phyloP scores from a whole-genome alignment of 2,329 filamentous ascomycete genomes.

The Penicillium digitatum region DNA sequence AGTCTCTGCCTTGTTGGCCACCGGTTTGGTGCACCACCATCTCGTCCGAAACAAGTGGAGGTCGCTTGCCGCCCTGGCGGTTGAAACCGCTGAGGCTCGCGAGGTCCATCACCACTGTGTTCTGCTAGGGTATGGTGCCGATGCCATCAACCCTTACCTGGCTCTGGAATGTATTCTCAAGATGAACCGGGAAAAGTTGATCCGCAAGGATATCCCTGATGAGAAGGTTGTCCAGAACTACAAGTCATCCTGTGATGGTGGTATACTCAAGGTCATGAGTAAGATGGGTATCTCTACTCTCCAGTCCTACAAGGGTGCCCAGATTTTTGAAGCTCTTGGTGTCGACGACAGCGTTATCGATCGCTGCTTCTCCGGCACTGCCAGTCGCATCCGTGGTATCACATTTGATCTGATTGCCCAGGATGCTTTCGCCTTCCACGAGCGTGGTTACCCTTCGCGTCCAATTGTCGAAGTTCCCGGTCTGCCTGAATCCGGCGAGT shows the following conservation, averaged over 20 bases:
- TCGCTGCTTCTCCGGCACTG: slow-evolving; percentile 89
- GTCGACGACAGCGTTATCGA: slow-evolving; percentile 90
- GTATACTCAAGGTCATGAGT: slow-evolving; percentile 97
- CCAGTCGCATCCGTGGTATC: slow-evolving; percentile 88
- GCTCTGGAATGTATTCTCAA: slow-evolving; percentile 96
- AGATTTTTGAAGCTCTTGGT: slow-evolving; percentile 95
- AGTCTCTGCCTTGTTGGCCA: slow-evolving; percentile 81
- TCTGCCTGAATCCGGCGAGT: slow-evolving; percentile 88
- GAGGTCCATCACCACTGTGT: slow-evolving; percentile 99
- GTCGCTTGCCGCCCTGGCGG: slow-evolving; percentile 77
- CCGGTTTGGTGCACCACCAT: slow-evolving; percentile 92
- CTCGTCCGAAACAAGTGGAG: slow-evolving; percentile 94
- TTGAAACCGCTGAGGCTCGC: slow-evolving; percentile 91
- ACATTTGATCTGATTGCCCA: slow-evolving; percentile 92
- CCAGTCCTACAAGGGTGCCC: slow-evolving; percentile 93
- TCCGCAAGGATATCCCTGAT: slow-evolving; percentile 80
- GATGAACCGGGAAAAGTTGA: slow-evolving; percentile 88
- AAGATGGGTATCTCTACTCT: slow-evolving; percentile 99
- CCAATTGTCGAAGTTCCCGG: slow-evolving; percentile 72
- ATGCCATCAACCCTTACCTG: slow-evolving; percentile 91
- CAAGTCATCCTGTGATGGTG: slow-evolving; percentile 92
- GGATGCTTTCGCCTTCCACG: slow-evolving; percentile 91
- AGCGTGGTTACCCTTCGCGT: slow-evolving; percentile 82
- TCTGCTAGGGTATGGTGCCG: slow-evolving; percentile 89
- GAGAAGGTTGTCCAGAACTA: slow-evolving; percentile 89